phyloP scores from a whole-genome alignment of 2,329 filamentous ascomycete genomes.

The Emydomyces testavorans region DNA sequence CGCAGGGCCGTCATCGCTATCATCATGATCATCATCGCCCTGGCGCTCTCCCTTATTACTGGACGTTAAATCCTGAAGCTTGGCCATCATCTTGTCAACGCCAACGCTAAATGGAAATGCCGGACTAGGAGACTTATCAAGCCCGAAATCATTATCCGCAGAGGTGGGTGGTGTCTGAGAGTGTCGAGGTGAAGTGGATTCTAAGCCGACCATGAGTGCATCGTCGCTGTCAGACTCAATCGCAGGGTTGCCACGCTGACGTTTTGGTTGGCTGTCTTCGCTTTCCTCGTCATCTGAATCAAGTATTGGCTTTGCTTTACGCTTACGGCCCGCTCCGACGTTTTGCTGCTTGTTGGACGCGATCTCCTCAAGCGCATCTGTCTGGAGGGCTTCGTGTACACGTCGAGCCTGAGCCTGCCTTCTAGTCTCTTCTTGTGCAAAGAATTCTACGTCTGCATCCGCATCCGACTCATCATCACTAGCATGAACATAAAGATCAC shows the following conservation, averaged over 20 bases:
- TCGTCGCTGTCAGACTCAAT: constrained; percentile 11
- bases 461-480: constrained; percentile 84
- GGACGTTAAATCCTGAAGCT: neutral
- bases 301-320: constrained; percentile 13
- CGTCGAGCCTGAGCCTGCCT: constrained; percentile 45
- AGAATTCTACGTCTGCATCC: constrained; percentile 63
- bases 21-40: constrained; percentile 18
- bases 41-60: neutral
- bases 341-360: constrained; percentile 9
- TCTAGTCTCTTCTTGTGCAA: constrained; percentile 58
- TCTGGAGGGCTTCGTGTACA: constrained; percentile 40
- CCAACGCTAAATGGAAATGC: constrained; percentile 5
- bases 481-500: constrained; percentile 64
- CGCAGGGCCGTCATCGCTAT: constrained; percentile 24
- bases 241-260: constrained; percentile 7
- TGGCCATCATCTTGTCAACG: constrained; percentile 9
- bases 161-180: constrained; percentile 21
- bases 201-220: constrained; percentile 8
- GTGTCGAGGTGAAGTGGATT: constrained; percentile 8
- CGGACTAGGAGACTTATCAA: constrained; percentile 19
- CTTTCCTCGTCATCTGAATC: constrained; percentile 17
- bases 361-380: constrained; percentile 24
- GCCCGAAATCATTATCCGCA: constrained; percentile 23
- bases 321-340: constrained; percentile 16
- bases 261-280: constrained; percentile 3